Conservation (phyloP, 352 stramenopile species). For the Vaucheria bursata region DNA sequence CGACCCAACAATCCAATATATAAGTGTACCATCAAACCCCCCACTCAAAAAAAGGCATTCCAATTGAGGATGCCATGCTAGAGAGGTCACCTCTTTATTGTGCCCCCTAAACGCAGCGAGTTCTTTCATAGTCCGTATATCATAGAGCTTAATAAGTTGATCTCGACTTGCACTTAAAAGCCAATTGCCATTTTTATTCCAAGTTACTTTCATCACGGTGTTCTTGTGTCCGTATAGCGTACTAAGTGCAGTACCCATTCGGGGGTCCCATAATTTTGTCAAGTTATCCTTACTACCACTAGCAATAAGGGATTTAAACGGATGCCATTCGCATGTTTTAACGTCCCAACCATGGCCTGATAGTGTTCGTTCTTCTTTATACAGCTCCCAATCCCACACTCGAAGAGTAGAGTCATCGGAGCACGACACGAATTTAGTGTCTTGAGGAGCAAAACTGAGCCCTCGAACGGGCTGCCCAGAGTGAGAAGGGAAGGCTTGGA, state of each 20-base stretch:
- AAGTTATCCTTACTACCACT: constrained; percentile 86
- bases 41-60: constrained; percentile 89
- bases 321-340: constrained; percentile 92
- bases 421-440: constrained; percentile 95
- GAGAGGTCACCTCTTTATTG: constrained; percentile 68
- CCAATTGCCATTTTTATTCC: constrained; percentile 97
- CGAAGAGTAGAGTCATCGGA: constrained; percentile 87
- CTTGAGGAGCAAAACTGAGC: constrained; percentile 86
- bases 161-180: constrained; percentile 89
- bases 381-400: constrained; percentile 59
- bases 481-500: constrained; percentile 52
- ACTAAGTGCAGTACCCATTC: constrained; percentile 63
- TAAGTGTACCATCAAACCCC: constrained; percentile 89
- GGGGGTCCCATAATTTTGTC: constrained; percentile 96
- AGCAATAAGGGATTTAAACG: constrained; percentile 79
- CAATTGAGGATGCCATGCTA: constrained; percentile 92
- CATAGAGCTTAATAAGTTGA: constrained; percentile 96
- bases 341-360: constrained; percentile 95
- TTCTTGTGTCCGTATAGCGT: constrained; percentile 96
- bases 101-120: constrained; percentile 52
- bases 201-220: constrained; percentile 90
- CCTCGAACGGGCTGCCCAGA: constrained; percentile 75
- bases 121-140: constrained; percentile 92
- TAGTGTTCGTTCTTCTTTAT: constrained; percentile 76
- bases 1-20: constrained; percentile 77